phyloP scores from a whole-genome alignment of 2,329 filamentous ascomycete species.

The Penicillium sp. region DNA sequence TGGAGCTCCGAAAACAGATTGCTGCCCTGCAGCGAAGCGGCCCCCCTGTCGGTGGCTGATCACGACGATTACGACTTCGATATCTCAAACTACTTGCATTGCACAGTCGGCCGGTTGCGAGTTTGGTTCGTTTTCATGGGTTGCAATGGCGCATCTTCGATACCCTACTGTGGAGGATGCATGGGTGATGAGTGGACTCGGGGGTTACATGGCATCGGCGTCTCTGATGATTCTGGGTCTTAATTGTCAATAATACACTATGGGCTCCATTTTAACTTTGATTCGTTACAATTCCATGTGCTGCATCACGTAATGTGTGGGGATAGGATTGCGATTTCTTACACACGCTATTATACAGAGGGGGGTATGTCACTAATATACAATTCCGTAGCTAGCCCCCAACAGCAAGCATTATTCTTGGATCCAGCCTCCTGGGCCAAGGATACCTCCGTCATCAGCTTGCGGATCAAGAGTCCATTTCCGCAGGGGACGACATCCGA shows the following conservation, averaged over 20 bases:
- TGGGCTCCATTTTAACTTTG: constrained; percentile 1
- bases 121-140: constrained; percentile 22
- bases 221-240: constrained; percentile 20
- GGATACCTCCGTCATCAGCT: constrained; percentile 63
- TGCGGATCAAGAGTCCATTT: constrained; percentile 73
- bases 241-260: constrained; percentile 13
- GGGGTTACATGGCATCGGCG: constrained; percentile 26
- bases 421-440: constrained; percentile 59
- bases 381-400: constrained; percentile 5
- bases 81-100: constrained; percentile 18
- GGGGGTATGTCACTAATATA: constrained; percentile 25
- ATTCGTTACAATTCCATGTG: constrained; percentile 2
- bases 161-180: constrained; percentile 27
- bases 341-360: background rate
- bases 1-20: constrained; percentile 51
- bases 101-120: constrained; percentile 18
- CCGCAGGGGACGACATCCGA: constrained; percentile 60
- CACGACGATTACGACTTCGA: constrained; percentile 9
- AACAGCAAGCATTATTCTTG: constrained; percentile 34
- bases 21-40: constrained; percentile 40
- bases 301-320: background rate
- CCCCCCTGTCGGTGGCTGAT: constrained; percentile 38
- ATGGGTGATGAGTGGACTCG: constrained; percentile 21
- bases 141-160: constrained; percentile 30
- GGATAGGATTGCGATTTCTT: constrained; percentile 3